These are phyloP conservation scores for Phytophthora gonapodyides DNA, from an alignment of 352 stramenopile species.

Conservation along the genomic window DNA sequence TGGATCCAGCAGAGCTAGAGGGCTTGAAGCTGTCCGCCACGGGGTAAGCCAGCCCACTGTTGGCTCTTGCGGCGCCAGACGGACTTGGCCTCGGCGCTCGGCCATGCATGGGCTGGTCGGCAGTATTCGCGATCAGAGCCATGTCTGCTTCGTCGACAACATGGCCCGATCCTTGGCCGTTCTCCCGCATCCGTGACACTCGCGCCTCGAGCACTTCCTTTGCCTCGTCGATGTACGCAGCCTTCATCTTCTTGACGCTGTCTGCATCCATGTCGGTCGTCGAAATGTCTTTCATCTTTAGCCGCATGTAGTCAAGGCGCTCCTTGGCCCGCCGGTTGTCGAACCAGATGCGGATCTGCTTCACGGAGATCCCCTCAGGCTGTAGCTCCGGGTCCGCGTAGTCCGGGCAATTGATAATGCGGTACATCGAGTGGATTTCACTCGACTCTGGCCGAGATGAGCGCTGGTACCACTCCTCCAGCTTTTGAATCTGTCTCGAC, in stretches of 20 bases:
- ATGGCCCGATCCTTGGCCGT: constrained; percentile 61
- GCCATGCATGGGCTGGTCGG: constrained; percentile 48
- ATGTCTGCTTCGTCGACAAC: constrained; percentile 85
- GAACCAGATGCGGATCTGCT: constrained; percentile 90
- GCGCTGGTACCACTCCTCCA: constrained; percentile 90
- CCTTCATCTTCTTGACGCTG: constrained; percentile 88
- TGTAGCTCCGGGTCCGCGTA: constrained; percentile 86
- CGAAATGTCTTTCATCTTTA: constrained; percentile 91
- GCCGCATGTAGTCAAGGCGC: constrained; percentile 85
- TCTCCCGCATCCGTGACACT: constrained; percentile 82
- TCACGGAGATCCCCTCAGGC: constrained; percentile 85
- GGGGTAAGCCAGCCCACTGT: constrained; percentile 2
- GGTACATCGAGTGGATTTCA: constrained; percentile 91
- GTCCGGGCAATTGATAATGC: constrained; percentile 85
- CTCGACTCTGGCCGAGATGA: constrained; percentile 78
- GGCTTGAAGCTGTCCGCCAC: constrained; percentile 21
- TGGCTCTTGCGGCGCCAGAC: constrained; percentile 33
- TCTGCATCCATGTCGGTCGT: constrained; percentile 84
- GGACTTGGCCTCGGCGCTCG: constrained; percentile 43
- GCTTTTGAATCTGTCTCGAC: constrained; percentile 86
- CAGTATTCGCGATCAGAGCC: constrained; percentile 55
- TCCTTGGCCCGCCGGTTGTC: constrained; percentile 88
- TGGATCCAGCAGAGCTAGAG: constrained; percentile 15
- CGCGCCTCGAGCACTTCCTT: constrained; percentile 87
- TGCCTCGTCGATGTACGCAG: constrained; percentile 86